These are phyloP conservation scores for Chaetomium sp. DNA, from an alignment of 2,329 filamentous ascomycete species.

Conservation along the genomic window DNA sequence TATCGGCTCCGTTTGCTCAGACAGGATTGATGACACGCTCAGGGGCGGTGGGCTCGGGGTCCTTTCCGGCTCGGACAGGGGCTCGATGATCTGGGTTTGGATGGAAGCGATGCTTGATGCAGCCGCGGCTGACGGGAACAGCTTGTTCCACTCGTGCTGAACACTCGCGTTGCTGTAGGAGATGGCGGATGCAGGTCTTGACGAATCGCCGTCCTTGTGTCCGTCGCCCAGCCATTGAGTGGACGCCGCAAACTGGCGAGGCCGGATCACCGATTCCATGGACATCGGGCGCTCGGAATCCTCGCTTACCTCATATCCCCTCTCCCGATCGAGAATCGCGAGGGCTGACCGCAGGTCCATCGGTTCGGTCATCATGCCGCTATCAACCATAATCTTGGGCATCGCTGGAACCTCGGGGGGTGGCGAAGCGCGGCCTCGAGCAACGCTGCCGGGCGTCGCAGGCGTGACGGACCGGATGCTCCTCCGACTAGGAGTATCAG, in stretches of 20 bases:
- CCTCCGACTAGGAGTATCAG: conserved; percentile 57
- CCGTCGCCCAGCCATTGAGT: conserved; percentile 36
- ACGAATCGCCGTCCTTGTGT: conserved; percentile 35
- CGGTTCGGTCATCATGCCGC: conserved; percentile 62
- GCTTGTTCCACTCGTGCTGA: conserved; percentile 54
- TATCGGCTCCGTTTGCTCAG: conserved; percentile 32
- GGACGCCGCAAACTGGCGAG: conserved; percentile 34
- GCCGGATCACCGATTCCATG: conserved; percentile 46
- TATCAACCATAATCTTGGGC: conserved; percentile 61
- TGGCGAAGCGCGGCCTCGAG: conserved; percentile 48
- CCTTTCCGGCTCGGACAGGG: conserved; percentile 43
- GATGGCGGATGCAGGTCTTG: conserved; percentile 50
- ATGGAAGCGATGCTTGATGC: conserved; percentile 50
- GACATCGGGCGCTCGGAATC: conserved; percentile 44
- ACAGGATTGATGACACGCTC: conserved; percentile 39
- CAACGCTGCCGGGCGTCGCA: conserved; percentile 53
- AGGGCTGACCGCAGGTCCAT: conserved; percentile 43
- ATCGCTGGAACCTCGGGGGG: conserved; percentile 53
- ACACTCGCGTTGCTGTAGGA: conserved; percentile 57
- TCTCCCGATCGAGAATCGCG: conserved; percentile 24
- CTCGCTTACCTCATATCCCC: conserved; percentile 2
- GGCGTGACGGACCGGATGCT: conserved; percentile 53
- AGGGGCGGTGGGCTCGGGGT: conserved; percentile 32
- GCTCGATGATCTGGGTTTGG: conserved; percentile 49
- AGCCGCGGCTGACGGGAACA: conserved; percentile 53